Base-by-base conservation (phyloP, 2,329 filamentous ascomycete genomes). In the Talaromyces verruculosus region DNA sequence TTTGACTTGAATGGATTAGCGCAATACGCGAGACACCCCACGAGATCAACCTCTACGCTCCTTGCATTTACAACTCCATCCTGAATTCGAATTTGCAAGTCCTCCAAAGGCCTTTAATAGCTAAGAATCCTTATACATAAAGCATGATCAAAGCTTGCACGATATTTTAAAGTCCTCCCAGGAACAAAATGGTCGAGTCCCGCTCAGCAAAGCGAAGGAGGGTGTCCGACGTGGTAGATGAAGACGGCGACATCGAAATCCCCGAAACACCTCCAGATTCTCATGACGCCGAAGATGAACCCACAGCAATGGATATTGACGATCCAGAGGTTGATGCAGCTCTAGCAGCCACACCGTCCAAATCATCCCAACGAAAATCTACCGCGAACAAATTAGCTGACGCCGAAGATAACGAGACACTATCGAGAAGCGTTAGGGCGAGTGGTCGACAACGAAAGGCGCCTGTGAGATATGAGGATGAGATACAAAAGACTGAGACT, bases 151-250 rank as follows among this genome's bases (percentile, higher is more conserved):
- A 15, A 2, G n/a, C 10, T 39, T 37, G 33, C 39, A 37, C 5
- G 2, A 39, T 37, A 22, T 11, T 22, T 22, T 8, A 2, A 7
- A n/a, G n/a, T 55, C 11, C 17, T 1, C 8, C 15, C 1, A 49
- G 53, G 30, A 60, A 33, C 6, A 61, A 43, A 33, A 78, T 78
- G 76, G 75, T 70, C 58, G 74, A 77, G 41, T 68, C 73, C n/a
- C 75, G 74, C 37, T 71, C 75, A 22, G 69, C 71, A 28, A 79
- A 79, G 67, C 71, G 77, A 61, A 76, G 77, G 66, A 75, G 75
- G 63, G 73, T 79, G 39, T 78, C 74, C 57, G 71, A 74, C 68
- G 5, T 65, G 65, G 5, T 70, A 70, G 30, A 71, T 45, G 15
- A 67, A 64, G 64, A 67, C 25, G 60, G 66, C 61, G 65, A 70